Base-by-base conservation (phyloP, 164 flowering plant genomes). In the Chimonanthus praecox region DNA sequence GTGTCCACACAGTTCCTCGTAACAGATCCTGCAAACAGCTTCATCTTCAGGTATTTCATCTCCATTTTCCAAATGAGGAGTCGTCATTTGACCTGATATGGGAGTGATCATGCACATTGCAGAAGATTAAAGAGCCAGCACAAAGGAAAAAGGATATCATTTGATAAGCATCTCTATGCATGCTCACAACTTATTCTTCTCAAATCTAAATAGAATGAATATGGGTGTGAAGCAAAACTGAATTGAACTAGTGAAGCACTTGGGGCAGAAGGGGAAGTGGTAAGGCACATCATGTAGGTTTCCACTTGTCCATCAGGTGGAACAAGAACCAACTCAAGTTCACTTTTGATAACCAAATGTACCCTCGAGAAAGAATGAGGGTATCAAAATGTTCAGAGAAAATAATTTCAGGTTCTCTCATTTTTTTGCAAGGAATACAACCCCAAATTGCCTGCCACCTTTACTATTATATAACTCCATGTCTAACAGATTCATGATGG, bases 31-130 rank as follows among this genome's bases (percentile, higher is more conserved):
- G 82, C 98, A 94, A 64, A 85, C 83, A 63, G 95, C 95, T 78
- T 90, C 97, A 77, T 94, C 94, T 79, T 94, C 98, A n/a, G 94
- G 89, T 80, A 92, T 94, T 85, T 90, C 87, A 80, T 94, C 94
- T 13, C 78, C 80, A 47, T 73, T 80, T 72, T 86, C 88, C 49
- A 72, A 43, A 6, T 85, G 79, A 74, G 49, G 77, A 48, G 85
- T 81, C 62, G 78, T 78, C 49, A 84, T 82, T 73, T 89, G 81
- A 86, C 83, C 96, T 89, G 85, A 73, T 64, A 68, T 72, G 7
- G 66, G 75, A 74, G 49, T 47, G 68, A 71, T 71, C 16, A 65
- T 76, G 13, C n/a, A 45, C 44, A 10, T 68, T 68, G 69, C 11
- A 71, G 64, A 33, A 49, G 49, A 47, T 50, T 62, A 15, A 48